Conservation (phyloP, 2,329 filamentous ascomycete species). For the Penicillium sp. region DNA sequence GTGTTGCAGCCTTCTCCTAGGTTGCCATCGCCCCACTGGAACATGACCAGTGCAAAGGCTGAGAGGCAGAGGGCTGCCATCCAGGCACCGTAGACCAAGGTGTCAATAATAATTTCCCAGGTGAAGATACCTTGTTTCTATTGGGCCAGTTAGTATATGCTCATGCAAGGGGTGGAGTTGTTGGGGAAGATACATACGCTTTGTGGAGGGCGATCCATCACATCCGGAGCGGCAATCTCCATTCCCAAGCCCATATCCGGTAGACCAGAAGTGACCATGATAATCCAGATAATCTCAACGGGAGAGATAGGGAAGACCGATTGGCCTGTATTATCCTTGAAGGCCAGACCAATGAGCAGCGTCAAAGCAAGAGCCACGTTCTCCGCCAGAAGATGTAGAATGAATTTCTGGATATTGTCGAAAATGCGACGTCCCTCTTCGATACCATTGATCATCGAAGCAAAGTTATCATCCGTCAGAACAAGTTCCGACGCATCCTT, state of each 20-base stretch:
- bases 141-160: slow-evolving; percentile 7
- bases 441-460: slow-evolving; percentile 80
- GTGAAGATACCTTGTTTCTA: slow-evolving; percentile 71
- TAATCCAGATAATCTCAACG: slow-evolving; percentile 89
- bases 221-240: slow-evolving; percentile 71
- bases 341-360: slow-evolving; percentile 76
- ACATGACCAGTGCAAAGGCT: slow-evolving; percentile 66
- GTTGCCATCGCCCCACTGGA: slow-evolving; percentile 60
- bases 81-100: slow-evolving; percentile 75
- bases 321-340: slow-evolving; percentile 69
- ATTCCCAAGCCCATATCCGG: slow-evolving; percentile 87
- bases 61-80: slow-evolving; percentile 71
- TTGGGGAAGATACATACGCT: slow-evolving; percentile 30
- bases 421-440: slow-evolving; percentile 84
- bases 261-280: slow-evolving; percentile 86
- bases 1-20: slow-evolving; percentile 65
- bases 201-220: slow-evolving; percentile 79
- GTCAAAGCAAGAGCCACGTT: slow-evolving; percentile 84
- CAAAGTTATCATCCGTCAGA: slow-evolving; percentile 81
- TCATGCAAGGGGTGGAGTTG: background rate
- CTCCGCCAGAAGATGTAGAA: slow-evolving; percentile 74
- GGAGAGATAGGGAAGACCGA: slow-evolving; percentile 86
- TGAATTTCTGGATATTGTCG: slow-evolving; percentile 87
- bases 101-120: slow-evolving; percentile 73
- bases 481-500: slow-evolving; percentile 68